Conservation (phyloP, 805 yeast species). For the Yarrowia hollandica region DNA sequence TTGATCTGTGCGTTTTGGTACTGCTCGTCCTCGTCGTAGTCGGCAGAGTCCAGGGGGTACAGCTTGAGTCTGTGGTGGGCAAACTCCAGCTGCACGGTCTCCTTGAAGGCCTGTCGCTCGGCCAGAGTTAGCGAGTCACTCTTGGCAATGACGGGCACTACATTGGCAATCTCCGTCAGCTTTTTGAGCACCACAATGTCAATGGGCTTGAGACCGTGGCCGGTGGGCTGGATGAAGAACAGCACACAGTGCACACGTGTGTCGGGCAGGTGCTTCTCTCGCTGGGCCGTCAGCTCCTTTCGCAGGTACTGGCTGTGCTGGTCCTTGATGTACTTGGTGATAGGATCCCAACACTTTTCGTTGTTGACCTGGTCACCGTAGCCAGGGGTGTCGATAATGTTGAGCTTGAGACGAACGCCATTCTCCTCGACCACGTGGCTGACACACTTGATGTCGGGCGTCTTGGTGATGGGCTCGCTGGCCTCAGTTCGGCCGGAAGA, state of each 20-base stretch:
- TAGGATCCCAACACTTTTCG: slow-evolving; percentile 95
- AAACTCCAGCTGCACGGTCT: slow-evolving; percentile 70
- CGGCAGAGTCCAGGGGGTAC: slow-evolving; percentile 71
- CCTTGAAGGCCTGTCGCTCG: slow-evolving; percentile 80
- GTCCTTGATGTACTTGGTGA: slow-evolving; percentile 89
- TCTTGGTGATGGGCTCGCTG: slow-evolving; percentile 74
- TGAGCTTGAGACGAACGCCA: slow-evolving; percentile 80
- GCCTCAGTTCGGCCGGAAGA: slow-evolving; percentile 70
- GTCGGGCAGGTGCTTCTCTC: slow-evolving; percentile 79
- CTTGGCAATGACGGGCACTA: slow-evolving; percentile 93
- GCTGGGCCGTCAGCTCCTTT: slow-evolving; percentile 90
- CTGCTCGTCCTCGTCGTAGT: slow-evolving; percentile 43
- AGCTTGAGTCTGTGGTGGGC: slow-evolving; percentile 64
- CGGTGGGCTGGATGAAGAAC: slow-evolving; percentile 87
- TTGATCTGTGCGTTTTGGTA: slow-evolving; percentile 40
- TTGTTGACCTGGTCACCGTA: slow-evolving; percentile 96
- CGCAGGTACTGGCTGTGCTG: slow-evolving; percentile 89
- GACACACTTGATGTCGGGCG: slow-evolving; percentile 69
- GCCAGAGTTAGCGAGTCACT: slow-evolving; percentile 83
- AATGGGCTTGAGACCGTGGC: slow-evolving; percentile 77
- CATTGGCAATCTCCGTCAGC: slow-evolving; percentile 86
- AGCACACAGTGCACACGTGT: slow-evolving; percentile 91
- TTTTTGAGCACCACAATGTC: slow-evolving; percentile 82
- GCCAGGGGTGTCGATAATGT: slow-evolving; percentile 95
- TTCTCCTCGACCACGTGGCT: slow-evolving; percentile 66